phyloP scores from a whole-genome alignment of 2,329 filamentous ascomycete species.

The Verticillium longisporum region DNA sequence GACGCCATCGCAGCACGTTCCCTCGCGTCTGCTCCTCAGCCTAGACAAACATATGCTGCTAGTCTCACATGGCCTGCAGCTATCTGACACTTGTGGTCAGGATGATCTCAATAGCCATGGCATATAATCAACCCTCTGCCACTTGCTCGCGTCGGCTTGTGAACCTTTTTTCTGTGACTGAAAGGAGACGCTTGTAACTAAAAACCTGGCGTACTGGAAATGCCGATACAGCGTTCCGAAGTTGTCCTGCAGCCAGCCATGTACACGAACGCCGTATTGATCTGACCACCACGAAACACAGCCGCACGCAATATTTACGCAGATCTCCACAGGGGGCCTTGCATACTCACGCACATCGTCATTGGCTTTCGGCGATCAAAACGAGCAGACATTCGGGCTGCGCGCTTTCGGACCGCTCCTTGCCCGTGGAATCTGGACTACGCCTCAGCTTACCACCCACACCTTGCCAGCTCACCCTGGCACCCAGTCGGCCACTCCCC shows the following conservation, averaged over 20 bases:
- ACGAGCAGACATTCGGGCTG: not conserved
- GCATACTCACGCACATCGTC: not conserved
- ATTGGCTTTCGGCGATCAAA: not conserved
- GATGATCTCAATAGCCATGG: not conserved
- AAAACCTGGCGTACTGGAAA: not conserved
- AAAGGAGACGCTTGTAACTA: not conserved
- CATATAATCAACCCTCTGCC: not conserved
- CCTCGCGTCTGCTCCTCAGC: not conserved
- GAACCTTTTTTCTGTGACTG: not conserved
- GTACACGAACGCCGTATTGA: not conserved
- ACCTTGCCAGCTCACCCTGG: not conserved
- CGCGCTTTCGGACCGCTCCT: not conserved
- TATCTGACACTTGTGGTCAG: not conserved
- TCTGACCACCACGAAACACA: not conserved
- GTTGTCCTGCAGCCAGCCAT: not conserved
- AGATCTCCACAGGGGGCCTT: not conserved
- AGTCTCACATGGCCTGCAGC: not conserved
- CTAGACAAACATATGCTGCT: not conserved
- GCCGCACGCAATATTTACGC: not conserved
- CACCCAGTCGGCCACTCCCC: not conserved
- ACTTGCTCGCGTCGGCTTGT: not conserved
- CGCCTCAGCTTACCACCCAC: not conserved
- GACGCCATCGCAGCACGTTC: slow-evolving; percentile 1
- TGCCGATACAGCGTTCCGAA: not conserved
- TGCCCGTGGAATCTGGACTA: not conserved